A percentile compares a stretch with the other conserved stretches of the same genome.
Conservation (phyloP, 1,284 basidiomycete species). For the Ganoderma boninense region DNA sequence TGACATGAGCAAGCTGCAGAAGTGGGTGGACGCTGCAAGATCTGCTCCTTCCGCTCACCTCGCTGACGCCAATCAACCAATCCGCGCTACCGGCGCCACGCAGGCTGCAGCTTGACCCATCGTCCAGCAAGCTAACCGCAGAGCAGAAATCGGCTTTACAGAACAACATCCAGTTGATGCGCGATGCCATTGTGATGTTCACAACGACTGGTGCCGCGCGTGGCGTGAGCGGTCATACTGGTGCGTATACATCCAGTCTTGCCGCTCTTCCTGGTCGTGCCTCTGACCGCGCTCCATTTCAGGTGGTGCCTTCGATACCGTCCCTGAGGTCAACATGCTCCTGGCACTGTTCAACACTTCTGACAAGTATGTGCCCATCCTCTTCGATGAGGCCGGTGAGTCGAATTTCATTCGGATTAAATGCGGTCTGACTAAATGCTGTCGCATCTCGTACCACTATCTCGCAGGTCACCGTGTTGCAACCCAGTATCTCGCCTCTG, state of each 20-base stretch:
- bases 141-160: slow-evolving; percentile 68
- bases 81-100: slow-evolving; percentile 2
- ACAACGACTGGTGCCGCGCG: slow-evolving; percentile 84
- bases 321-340: slow-evolving; percentile 82
- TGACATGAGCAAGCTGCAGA: slow-evolving; percentile 78
- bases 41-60: background rate
- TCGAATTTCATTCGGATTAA: background rate
- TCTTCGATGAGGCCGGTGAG: slow-evolving; percentile 83
- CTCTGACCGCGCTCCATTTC: slow-evolving; percentile 5
- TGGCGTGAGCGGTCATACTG: slow-evolving; percentile 86
- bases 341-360: slow-evolving; percentile 74
- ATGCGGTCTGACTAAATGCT: slow-evolving; percentile 7
- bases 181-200: slow-evolving; percentile 85
- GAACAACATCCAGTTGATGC: slow-evolving; percentile 78
- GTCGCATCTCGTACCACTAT: slow-evolving; percentile 16
- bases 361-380: slow-evolving; percentile 67
- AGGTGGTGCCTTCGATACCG: slow-evolving; percentile 88
- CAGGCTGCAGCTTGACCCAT: slow-evolving; percentile 77
- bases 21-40: slow-evolving; percentile 48
- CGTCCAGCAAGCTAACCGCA: slow-evolving; percentile 63
- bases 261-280: background rate
- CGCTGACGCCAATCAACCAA: slow-evolving; percentile 17
- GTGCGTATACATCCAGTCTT: slow-evolving; percentile 42
- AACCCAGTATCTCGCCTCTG: slow-evolving; percentile 84
- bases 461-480: slow-evolving; percentile 83